Evolutionary conservation across 2,329 filamentous ascomycete genomes (phyloP), one percentile per base, ranked within the genome.

Genomic region (Curvularia hawaiiensis): DNA sequence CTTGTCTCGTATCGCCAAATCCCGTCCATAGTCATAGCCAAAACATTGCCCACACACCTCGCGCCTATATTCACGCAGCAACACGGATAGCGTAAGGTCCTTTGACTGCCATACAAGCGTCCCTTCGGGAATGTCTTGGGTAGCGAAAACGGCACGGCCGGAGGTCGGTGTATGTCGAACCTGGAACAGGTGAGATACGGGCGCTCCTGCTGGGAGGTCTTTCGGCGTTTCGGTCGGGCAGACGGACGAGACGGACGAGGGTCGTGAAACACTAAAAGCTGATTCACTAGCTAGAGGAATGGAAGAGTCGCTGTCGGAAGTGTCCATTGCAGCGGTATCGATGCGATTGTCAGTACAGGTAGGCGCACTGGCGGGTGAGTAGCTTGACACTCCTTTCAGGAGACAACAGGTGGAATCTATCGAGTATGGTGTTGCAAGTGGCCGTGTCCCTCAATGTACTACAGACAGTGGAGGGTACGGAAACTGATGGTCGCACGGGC

Each of bases 31-130:
- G 30, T 81, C 76, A 64, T 82, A 82, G 20, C 56, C 53, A 54
- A 82, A 82, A 64, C 80, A 82, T 26, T 77, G 70, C 0, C 76
- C 79, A 67, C 80, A 82, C 11, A 82, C 80, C 69, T 82, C 80
- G 40, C 79, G 78, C 9, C 78, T 72, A 64, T 82, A 82, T 48
- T 79, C 73, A 46, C 79, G 76, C 40, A 79, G 74, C 4, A 82
- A 59, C 9, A 82, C 77, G 30, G 73, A 73, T 1, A 78, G 68
- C 3, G 75, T 70, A 1, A 79, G 73, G 18, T 76, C 71, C n/a
- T 69, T 63, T 18, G 76, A 75, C 18, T 69, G 69, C 58, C 73
- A 75, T 8, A 82, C 58, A 8, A 75, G 58, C 0, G 78, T 78
- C 41, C 67, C 70, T 6, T 66, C 52, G 9, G 74, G 56, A 2